Evolutionary conservation across 371 early-diverging fungal species (phyloP).

Genomic region (Coemansia sp.): DNA sequence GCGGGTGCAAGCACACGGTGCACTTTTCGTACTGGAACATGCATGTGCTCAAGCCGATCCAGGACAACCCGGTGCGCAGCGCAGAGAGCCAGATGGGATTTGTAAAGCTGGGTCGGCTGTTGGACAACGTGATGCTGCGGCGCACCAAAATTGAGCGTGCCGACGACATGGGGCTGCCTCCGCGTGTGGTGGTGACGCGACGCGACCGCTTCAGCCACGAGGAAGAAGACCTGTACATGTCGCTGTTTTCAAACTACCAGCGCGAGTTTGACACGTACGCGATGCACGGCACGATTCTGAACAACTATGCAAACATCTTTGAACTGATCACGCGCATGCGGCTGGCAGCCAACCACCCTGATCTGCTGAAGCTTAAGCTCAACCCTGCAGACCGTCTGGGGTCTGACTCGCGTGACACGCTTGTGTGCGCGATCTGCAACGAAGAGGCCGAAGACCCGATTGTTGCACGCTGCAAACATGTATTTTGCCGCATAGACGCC

Average conservation of each 20-base stretch:
- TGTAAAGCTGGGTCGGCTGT: conserved; percentile 70
- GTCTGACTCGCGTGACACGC: conserved; percentile 44
- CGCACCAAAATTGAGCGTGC: conserved; percentile 91
- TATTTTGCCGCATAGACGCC: conserved; percentile 78
- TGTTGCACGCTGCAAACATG: conserved; percentile 87
- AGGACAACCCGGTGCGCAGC: conserved; percentile 68
- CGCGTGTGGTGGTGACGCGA: conserved; percentile 76
- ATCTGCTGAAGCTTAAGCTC: conserved; percentile 65
- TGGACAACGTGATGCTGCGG: conserved; percentile 91
- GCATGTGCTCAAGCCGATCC: conserved; percentile 92
- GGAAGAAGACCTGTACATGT: conserved; percentile 91
- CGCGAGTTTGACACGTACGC: conserved; percentile 87
- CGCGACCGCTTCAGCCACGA: conserved; percentile 86
- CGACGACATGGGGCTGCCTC: conserved; percentile 91
- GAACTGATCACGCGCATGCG: conserved; percentile 76
- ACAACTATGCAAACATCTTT: conserved; percentile 93
- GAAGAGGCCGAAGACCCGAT: conserved; percentile 91
- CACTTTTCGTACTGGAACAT: conserved; percentile 97
- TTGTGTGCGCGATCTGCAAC: conserved; percentile 91
- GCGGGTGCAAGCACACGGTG: conserved; percentile 76
- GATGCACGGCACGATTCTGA: conserved; percentile 80
- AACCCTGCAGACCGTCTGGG: conserved; percentile 53
- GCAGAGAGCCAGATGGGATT: conserved; percentile 69
- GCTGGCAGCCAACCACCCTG: conserved; percentile 89
- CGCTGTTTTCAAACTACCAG: conserved; percentile 76